A percentile compares a stretch with the other conserved stretches of the same genome.
Evolutionary conservation across 2,329 filamentous ascomycete genomes (phyloP).

Genomic region (Plectosphaerella plurivora): DNA sequence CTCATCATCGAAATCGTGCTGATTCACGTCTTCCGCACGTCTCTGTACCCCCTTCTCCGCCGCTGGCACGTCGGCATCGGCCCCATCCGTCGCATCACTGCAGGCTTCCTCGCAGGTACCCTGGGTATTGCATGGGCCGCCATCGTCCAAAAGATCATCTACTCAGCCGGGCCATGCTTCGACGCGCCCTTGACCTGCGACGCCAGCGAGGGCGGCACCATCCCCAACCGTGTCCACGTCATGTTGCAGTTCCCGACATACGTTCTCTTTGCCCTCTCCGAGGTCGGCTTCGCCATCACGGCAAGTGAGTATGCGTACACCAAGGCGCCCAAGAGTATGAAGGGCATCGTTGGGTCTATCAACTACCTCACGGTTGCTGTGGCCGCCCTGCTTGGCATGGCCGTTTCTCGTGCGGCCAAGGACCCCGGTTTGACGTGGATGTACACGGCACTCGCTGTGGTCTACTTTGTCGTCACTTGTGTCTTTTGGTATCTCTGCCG

Average conservation of each 20-base stretch:
- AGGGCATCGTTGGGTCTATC: conserved; percentile 55
- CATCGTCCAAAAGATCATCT: conserved; percentile 58
- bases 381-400: conserved; percentile 33
- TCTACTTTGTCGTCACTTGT: conserved; percentile 41
- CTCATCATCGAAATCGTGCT: conserved; percentile 63
- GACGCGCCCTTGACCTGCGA: conserved; percentile 35
- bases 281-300: conserved; percentile 64
- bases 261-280: conserved; percentile 51
- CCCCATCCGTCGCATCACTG: conserved; percentile 61
- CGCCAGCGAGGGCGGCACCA: conserved; percentile 21
- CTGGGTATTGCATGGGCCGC: conserved; percentile 55
- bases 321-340: conserved; percentile 67
- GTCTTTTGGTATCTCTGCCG: conserved; percentile 44
- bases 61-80: conserved; percentile 54
- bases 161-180: conserved; percentile 47
- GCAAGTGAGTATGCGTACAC: conserved; percentile 70
- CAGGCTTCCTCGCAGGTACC: conserved; percentile 54
- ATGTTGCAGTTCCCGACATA: conserved; percentile 51
- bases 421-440: conserved; percentile 66
- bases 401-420: conserved; percentile 56
- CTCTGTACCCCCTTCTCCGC: conserved; percentile 59
- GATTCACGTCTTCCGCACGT: conserved; percentile 57
- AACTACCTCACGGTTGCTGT: conserved; percentile 57
- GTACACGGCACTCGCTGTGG: conserved; percentile 53
- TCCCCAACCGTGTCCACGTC: conserved; percentile 45